A percentile compares a stretch with the other conserved stretches of the same genome.
These are phyloP conservation scores for Passalora sequoiae DNA, from an alignment of 2,329 filamentous ascomycete species.

Conservation along the genomic window DNA sequence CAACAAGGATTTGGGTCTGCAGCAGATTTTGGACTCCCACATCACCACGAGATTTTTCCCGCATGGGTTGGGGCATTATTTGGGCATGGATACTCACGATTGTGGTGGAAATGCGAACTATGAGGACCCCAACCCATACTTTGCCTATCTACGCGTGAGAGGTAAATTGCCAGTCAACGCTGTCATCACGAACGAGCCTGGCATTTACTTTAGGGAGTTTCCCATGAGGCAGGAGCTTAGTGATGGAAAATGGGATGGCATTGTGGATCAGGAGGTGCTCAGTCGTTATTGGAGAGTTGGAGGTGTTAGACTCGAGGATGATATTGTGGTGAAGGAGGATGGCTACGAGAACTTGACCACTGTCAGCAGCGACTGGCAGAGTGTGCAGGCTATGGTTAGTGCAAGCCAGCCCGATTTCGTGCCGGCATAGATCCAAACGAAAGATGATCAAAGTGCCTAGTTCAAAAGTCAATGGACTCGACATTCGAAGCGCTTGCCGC, in stretches of 20 bases:
- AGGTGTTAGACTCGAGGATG: slow-evolving; percentile 86
- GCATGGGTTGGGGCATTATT: slow-evolving; percentile 48
- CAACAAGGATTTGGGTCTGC: slow-evolving; percentile 29
- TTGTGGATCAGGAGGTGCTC: slow-evolving; percentile 61
- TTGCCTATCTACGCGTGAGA: slow-evolving; percentile 77
- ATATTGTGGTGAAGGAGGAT: slow-evolving; percentile 70
- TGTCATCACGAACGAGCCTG: slow-evolving; percentile 92
- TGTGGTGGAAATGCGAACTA: slow-evolving; percentile 47
- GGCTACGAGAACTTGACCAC: slow-evolving; percentile 81
- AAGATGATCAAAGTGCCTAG: too few species aligned
- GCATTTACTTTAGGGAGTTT: slow-evolving; percentile 70
- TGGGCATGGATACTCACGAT: slow-evolving; percentile 52
- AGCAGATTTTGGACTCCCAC: slow-evolving; percentile 42
- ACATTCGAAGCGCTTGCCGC: too few species aligned
- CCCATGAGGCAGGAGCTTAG: slow-evolving; percentile 68
- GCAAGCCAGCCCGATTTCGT: slow-evolving; percentile 1
- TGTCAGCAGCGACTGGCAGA: slow-evolving; percentile 57
- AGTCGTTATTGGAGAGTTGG: slow-evolving; percentile 71
- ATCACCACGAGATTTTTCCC: slow-evolving; percentile 49
- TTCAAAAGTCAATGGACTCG: too few species aligned
- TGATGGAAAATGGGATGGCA: slow-evolving; percentile 54
- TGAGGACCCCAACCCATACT: slow-evolving; percentile 72
- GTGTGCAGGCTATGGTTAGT: slow-evolving; percentile 23
- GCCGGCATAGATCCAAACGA: slow-evolving; percentile 1
- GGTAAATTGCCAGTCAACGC: slow-evolving; percentile 48